Evolutionary conservation across 2,329 filamentous ascomycete genomes (phyloP).

Genomic region (Epichloe elymi): DNA sequence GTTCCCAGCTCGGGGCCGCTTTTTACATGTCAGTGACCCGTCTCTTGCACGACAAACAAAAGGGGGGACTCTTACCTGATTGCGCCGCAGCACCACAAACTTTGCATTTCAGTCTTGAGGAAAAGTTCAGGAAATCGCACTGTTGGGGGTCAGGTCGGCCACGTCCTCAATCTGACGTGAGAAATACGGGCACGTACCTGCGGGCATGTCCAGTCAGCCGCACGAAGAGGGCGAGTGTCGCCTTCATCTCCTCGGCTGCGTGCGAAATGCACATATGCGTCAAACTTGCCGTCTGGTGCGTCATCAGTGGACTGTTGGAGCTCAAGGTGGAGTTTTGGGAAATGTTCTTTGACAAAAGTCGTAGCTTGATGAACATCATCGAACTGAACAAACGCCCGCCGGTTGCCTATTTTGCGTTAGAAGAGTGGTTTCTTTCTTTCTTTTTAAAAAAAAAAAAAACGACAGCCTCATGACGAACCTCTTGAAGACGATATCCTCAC

Average conservation of each 20-base stretch:
- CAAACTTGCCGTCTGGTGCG: conserved; percentile 23
- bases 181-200: conserved; percentile 13
- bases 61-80: conserved; percentile 13
- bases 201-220: conserved; percentile 23
- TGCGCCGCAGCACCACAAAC: conserved; percentile 20
- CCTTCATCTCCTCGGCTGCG: conserved; percentile 21
- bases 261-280: conserved; percentile 28
- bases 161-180: neutral
- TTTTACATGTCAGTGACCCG: neutral
- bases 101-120: conserved; percentile 25
- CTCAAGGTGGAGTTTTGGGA: conserved; percentile 25
- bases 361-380: conserved; percentile 25
- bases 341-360: conserved; percentile 29
- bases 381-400: conserved; percentile 30
- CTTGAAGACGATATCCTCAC: conserved; percentile 24
- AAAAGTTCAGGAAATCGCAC: conserved; percentile 28
- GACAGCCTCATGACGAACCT: conserved; percentile 13
- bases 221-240: conserved; percentile 14
- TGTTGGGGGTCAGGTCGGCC: neutral
- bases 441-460: neutral
- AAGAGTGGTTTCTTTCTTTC: neutral
- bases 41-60: neutral
- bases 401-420: conserved; percentile 18
- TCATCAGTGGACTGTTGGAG: conserved; percentile 25
- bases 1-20: conserved; percentile 16